Conservation (phyloP, 129 eudicot species). For the Scalesia atractyloides region DNA sequence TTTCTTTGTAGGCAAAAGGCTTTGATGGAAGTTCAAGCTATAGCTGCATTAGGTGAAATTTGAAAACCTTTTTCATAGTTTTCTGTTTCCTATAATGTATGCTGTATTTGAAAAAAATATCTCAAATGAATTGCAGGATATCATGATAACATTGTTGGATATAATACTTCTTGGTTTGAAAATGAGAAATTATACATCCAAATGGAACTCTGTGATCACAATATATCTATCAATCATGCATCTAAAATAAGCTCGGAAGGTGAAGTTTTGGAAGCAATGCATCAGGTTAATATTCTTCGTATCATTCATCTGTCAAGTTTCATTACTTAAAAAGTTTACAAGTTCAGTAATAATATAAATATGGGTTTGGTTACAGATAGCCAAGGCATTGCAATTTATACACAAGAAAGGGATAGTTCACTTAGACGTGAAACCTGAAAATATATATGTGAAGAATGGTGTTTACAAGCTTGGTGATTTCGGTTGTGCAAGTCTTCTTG, state of each 20-base stretch:
- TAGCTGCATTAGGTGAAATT: constrained; percentile 80
- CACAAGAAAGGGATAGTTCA: constrained; percentile 86
- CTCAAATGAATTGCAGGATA: constrained; percentile 50
- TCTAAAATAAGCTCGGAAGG: constrained; percentile 40
- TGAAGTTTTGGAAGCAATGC: constrained; percentile 65
- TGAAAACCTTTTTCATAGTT: neutral
- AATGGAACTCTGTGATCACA: constrained; percentile 91
- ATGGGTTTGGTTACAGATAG: constrained; percentile 53
- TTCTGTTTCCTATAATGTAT: neutral
- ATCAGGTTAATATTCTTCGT: constrained; percentile 53
- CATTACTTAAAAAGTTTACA: neutral
- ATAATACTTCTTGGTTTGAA: constrained; percentile 90
- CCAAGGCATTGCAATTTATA: constrained; percentile 71
- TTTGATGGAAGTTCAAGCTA: constrained; percentile 96
- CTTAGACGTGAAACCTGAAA: constrained; percentile 90
- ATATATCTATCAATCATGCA: constrained; percentile 48
- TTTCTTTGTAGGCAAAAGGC: constrained; percentile 71
- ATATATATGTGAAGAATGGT: constrained; percentile 75
- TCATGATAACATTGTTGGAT: constrained; percentile 83
- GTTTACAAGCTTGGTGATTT: constrained; percentile 93
- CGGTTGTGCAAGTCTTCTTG: constrained; percentile 87
- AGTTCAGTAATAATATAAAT: neutral
- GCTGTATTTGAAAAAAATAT: neutral
- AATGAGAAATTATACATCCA: constrained; percentile 84
- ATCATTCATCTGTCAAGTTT: neutral